Conservation (phyloP, 371 early-diverging fungal species). For the Zychaea mexicana region DNA sequence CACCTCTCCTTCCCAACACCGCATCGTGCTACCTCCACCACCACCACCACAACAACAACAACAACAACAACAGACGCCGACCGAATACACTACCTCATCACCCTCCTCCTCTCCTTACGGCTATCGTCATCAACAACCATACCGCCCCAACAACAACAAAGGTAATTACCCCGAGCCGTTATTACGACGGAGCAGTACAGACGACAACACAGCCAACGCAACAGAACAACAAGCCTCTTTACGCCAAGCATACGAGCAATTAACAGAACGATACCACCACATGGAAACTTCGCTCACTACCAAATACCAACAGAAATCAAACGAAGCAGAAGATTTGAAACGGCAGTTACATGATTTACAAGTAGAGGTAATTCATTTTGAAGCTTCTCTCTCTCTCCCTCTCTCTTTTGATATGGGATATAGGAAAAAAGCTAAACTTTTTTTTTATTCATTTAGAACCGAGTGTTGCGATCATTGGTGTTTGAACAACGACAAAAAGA, state of each 20-base stretch:
- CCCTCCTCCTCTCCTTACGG: background rate
- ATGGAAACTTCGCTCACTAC: background rate
- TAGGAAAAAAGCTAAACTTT: conserved; percentile 3
- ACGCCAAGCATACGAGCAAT: conserved; percentile 3
- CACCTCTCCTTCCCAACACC: background rate
- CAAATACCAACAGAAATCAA: conserved; percentile 14
- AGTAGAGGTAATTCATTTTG: conserved; percentile 25
- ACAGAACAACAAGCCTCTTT: background rate
- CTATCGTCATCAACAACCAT: no score
- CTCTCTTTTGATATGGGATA: no score
- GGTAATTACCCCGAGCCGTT: background rate
- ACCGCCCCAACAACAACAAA: background rate
- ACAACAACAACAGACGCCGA: no score
- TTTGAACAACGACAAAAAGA: conserved; percentile 12
- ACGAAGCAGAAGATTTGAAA: conserved; percentile 12
- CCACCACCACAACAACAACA: conserved; percentile 2
- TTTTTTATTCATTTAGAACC: conserved; percentile 14
- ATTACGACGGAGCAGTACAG: background rate
- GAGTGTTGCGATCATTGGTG: conserved; percentile 22
- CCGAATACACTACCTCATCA: background rate
- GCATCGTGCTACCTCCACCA: background rate
- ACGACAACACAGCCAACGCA: background rate
- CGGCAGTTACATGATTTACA: conserved; percentile 30
- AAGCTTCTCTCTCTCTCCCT: no score
- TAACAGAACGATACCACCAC: background rate